Evolutionary conservation across 2,329 filamentous ascomycete genomes (phyloP), one percentile per base, ranked within the genome.

Genomic region (Phyllosticta citribraziliensis): DNA sequence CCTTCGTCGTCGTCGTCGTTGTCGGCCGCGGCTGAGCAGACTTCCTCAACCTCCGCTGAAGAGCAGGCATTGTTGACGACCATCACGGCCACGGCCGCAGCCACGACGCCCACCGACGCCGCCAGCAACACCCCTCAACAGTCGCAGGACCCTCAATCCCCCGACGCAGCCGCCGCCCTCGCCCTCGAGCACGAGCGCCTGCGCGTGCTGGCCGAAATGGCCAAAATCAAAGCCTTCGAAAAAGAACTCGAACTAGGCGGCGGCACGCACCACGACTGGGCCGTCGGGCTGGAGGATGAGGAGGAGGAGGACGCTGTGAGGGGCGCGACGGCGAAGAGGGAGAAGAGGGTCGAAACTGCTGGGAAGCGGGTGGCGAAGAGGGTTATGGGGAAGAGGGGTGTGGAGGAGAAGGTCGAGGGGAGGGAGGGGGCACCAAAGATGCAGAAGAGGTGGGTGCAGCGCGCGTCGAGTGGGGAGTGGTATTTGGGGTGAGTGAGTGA

Each of bases 391-490:
- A 14, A 52, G 10, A 54, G 33, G 12, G 51, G 11, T 14, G 51
- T 20, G 51, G 22, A 17, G 5, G 51, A 20, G 17, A 2, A 24
- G 10, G 51, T 5, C 11, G 51, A 20, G 19, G 3, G 9, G 17
- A 25, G 19, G 12, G 51, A 53, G 19, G 12, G 1, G 17, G 51
- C n/a, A n/a, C n/a, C n/a, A n/a, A 40, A 14, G 24, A 17, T 14
- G 25, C 33, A 52, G 33, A 33, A 59, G 52, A 35, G 57, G 2
- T 55, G 57, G 57, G 20, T 59, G 9, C 52, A 59, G 52, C 47
- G 57, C 14, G 52, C 52, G 22, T 55, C 52, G 20, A 55, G 57
- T 30, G 52, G 52, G 9, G 52, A 58, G 50, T 58, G 57, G 57
- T 55, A 47, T 47, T 14, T 47, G 6, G 40, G 40, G 14, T 47